Evolutionary conservation across 106 monocot species (phyloP).

Genomic region (Apostasia ramifera): DNA sequence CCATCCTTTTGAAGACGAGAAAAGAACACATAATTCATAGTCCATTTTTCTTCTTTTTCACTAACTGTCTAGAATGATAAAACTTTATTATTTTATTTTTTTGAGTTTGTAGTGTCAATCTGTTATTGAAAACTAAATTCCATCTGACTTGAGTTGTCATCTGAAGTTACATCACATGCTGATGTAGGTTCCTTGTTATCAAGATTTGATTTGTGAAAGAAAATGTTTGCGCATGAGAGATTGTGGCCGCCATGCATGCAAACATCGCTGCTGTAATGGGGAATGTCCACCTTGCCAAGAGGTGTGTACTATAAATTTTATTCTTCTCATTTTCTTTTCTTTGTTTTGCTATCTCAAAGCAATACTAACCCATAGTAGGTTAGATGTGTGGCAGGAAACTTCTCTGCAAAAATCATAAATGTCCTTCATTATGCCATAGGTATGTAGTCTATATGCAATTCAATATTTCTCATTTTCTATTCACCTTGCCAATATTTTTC

Average conservation of each 20-base stretch:
- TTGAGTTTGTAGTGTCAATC: too few species aligned
- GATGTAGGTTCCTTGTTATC: conserved; percentile 88
- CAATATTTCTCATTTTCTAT: not conserved
- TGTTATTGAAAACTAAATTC: too few species aligned
- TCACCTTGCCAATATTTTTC: not conserved
- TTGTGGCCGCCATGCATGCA: conserved; percentile 96
- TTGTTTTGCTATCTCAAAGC: not conserved
- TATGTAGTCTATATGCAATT: conserved; percentile 12
- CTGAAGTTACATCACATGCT: conserved; percentile 11
- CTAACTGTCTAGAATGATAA: too few species aligned
- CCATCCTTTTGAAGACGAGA: too few species aligned
- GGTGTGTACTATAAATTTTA: conserved; percentile 24
- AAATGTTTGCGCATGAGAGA: conserved; percentile 72
- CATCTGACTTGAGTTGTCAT: not conserved
- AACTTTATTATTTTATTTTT: too few species aligned
- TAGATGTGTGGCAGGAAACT: conserved; percentile 87
- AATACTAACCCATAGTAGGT: conserved; percentile 11
- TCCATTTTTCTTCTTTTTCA: too few species aligned
- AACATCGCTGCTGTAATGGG: conserved; percentile 81
- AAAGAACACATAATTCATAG: too few species aligned
- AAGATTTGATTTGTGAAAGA: conserved; percentile 89
- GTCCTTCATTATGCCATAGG: conserved; percentile 93
- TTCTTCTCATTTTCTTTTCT: not conserved
- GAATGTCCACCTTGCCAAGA: conserved; percentile 86
- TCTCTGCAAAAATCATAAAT: conserved; percentile 89